A percentile compares a stretch with the other conserved stretches of the same genome.
Evolutionary conservation across 805 yeast genomes (phyloP).

Genomic region (Maudiozyma turicensis): DNA sequence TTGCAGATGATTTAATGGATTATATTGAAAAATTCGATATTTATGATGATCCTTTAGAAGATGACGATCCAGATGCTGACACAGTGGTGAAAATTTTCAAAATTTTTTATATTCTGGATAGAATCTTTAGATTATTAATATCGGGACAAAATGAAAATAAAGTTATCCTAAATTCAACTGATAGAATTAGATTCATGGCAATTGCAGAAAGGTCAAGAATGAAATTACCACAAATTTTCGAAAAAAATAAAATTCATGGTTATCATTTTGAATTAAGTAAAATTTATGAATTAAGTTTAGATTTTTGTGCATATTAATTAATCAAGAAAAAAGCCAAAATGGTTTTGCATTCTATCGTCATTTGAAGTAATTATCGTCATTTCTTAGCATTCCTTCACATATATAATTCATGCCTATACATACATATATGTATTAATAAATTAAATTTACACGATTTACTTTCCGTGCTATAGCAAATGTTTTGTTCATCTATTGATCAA

Average conservation of each 20-base stretch:
- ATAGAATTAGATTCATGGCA: constrained; percentile 40
- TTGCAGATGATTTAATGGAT: constrained; percentile 61
- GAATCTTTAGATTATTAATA: constrained; percentile 32
- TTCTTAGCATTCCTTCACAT: not conserved
- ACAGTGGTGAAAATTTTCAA: constrained; percentile 30
- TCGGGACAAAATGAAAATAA: constrained; percentile 30
- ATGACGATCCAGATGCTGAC: constrained; percentile 9
- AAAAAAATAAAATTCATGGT: constrained; percentile 30
- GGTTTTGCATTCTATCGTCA: not conserved
- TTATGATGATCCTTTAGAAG: constrained; percentile 5
- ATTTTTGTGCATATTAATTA: constrained; percentile 20
- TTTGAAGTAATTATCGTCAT: not conserved
- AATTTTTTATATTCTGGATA: constrained; percentile 33
- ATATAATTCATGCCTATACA: not conserved
- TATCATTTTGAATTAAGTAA: constrained; percentile 37
- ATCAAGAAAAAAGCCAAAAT: not conserved
- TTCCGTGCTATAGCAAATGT: not conserved
- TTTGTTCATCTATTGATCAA: constrained; percentile 7
- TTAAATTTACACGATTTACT: too few species aligned
- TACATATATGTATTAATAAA: not conserved
- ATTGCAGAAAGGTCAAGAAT: constrained; percentile 45
- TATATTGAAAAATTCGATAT: constrained; percentile 39
- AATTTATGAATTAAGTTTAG: constrained; percentile 36
- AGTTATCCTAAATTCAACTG: constrained; percentile 37
- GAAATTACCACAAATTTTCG: constrained; percentile 31